phyloP scores from a whole-genome alignment of 805 yeast genomes.

The Wickerhamiella parazyma region DNA sequence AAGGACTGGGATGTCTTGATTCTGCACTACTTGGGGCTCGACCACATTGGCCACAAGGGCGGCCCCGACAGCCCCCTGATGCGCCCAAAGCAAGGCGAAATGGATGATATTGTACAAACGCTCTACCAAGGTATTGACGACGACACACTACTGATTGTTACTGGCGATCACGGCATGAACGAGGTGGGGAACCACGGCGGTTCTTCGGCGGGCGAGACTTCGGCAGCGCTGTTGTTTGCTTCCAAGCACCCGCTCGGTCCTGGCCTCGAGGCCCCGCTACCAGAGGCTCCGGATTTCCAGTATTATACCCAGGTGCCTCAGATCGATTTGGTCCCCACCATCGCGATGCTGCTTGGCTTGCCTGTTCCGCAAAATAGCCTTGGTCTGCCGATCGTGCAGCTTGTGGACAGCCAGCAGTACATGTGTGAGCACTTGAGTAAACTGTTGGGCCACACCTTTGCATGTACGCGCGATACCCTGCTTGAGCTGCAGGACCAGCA shows the following conservation, averaged over 20 bases:
- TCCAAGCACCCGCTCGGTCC: slow-evolving; percentile 28
- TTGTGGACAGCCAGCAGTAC: slow-evolving; percentile 28
- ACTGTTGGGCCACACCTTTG: neutral
- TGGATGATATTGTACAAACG: slow-evolving; percentile 54
- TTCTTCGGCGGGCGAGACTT: slow-evolving; percentile 81
- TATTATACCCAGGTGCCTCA: slow-evolving; percentile 47
- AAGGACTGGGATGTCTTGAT: slow-evolving; percentile 71
- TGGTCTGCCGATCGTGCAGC: slow-evolving; percentile 52
- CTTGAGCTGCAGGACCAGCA: slow-evolving; percentile 25
- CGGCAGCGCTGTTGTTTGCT: slow-evolving; percentile 61
- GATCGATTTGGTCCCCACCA: slow-evolving; percentile 60
- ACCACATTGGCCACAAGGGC: slow-evolving; percentile 95
- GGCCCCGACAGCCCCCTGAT: slow-evolving; percentile 75
- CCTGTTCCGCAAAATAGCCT: slow-evolving; percentile 61
- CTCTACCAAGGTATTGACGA: slow-evolving; percentile 35
- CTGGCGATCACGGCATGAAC: slow-evolving; percentile 97
- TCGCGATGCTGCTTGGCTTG: slow-evolving; percentile 45
- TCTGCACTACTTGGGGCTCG: slow-evolving; percentile 83
- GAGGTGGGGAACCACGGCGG: slow-evolving; percentile 96
- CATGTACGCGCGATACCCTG: slow-evolving; percentile 24
- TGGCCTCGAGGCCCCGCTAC: slow-evolving; percentile 18
- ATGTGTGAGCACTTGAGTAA: slow-evolving; percentile 19
- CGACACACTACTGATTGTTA: slow-evolving; percentile 51
- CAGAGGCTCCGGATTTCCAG: slow-evolving; percentile 30
- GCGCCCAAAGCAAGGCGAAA: slow-evolving; percentile 71